Conservation (phyloP, 495 filamentous ascomycete genomes). For the Podospora pseudoanserina region DNA sequence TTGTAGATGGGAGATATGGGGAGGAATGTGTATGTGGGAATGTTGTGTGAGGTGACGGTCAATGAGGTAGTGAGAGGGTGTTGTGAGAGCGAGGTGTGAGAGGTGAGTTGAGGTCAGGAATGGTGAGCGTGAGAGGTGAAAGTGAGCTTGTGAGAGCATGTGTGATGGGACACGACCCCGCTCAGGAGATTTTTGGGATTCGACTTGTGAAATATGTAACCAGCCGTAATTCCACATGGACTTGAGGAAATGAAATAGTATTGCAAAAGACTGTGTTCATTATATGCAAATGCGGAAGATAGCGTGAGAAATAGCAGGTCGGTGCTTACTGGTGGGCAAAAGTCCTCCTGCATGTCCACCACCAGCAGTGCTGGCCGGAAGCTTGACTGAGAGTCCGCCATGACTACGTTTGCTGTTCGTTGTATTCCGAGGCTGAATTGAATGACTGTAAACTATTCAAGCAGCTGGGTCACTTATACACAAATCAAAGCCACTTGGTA, state of each 20-base stretch:
- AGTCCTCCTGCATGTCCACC: constrained; percentile 94
- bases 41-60: neutral
- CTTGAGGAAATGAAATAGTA: neutral
- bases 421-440: too few species aligned
- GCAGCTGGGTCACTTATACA: neutral
- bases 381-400: constrained; percentile 5
- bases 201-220: neutral
- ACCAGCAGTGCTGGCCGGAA: constrained; percentile 55
- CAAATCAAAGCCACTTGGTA: neutral
- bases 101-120: neutral
- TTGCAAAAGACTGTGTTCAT: neutral
- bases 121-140: neutral
- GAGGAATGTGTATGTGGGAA: neutral
- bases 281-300: neutral
- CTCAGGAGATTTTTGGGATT: neutral
- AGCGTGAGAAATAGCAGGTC: neutral
- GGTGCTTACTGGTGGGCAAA: constrained; percentile 77
- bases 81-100: neutral
- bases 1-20: neutral
- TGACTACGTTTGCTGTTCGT: neutral
- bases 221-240: neutral
- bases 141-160: neutral
- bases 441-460: neutral
- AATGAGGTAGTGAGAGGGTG: neutral
- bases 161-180: neutral